Evolutionary conservation across 371 early-diverging fungal species (phyloP).

Genomic region (Chytridiales sp.): DNA sequence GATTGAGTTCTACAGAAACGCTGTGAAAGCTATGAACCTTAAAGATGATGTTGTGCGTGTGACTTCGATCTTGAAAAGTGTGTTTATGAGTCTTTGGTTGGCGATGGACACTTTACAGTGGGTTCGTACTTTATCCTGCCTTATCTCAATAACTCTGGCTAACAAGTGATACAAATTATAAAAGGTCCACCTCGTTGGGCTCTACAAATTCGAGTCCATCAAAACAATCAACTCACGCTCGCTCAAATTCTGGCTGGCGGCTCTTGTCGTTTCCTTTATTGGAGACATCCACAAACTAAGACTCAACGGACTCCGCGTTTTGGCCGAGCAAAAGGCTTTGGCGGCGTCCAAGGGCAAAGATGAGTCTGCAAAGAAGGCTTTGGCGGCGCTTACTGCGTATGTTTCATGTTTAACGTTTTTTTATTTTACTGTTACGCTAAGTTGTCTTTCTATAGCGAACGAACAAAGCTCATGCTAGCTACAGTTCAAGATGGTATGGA

Average conservation of each 20-base stretch:
- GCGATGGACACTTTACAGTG: conserved; percentile 36
- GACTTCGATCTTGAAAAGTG: conserved; percentile 31
- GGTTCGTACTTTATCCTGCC: conserved; percentile 23
- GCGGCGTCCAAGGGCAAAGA: too few species aligned
- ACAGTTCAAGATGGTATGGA: conserved; percentile 44
- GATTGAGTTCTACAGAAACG: conserved; percentile 35
- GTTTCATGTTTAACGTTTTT: background rate
- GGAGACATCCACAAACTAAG: conserved; percentile 38
- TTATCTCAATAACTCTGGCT: background rate
- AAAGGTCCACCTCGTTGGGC: conserved; percentile 37
- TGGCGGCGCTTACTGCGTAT: background rate
- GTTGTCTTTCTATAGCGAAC: conserved; percentile 23
- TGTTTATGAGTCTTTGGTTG: conserved; percentile 39
- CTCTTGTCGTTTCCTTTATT: conserved; percentile 31
- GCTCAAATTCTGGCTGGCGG: conserved; percentile 39
- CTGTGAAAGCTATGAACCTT: conserved; percentile 30
- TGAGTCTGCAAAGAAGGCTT: background rate
- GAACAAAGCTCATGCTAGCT: conserved; percentile 25
- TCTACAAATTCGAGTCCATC: conserved; percentile 35
- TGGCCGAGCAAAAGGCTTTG: too few species aligned
- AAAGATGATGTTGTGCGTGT: conserved; percentile 36
- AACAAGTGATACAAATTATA: background rate
- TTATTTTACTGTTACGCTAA: background rate
- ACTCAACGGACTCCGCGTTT: too few species aligned
- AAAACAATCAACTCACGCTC: conserved; percentile 32